A percentile compares a stretch with the other conserved stretches of the same genome.
Conservation (phyloP, 1,139 yeast genomes). For the Saccharomyces hybrid region DNA sequence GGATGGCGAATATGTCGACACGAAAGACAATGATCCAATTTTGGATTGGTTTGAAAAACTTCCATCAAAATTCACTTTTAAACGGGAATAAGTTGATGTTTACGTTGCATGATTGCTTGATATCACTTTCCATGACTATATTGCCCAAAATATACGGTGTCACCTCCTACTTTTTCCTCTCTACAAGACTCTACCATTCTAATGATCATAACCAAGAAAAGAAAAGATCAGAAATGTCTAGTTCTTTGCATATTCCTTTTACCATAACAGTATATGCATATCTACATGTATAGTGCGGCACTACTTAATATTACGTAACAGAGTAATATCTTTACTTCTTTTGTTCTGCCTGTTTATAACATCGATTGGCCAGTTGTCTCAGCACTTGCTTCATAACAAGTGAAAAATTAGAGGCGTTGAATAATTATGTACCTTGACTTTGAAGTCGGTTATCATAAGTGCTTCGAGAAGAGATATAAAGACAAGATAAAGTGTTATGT, state of each 20-base stretch:
- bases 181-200: background rate
- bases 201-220: background rate
- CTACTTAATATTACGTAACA: background rate
- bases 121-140: background rate
- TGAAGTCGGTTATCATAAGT: background rate
- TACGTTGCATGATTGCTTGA: background rate
- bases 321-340: background rate
- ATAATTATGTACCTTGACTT: background rate
- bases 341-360: background rate
- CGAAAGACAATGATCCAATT: constrained; percentile 37
- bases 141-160: background rate
- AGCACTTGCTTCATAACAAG: background rate
- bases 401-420: background rate
- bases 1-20: constrained; percentile 35
- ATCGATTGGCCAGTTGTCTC: background rate
- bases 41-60: constrained; percentile 15
- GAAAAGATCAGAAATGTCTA: background rate
- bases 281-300: background rate
- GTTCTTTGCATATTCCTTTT: background rate
- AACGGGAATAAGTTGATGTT: background rate
- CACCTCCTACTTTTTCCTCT: background rate
- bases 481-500: background rate
- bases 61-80: background rate
- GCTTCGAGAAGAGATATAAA: background rate
- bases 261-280: background rate